Base-by-base conservation (phyloP, 2,329 filamentous ascomycete species). In the Macroventuria anomochaeta region DNA sequence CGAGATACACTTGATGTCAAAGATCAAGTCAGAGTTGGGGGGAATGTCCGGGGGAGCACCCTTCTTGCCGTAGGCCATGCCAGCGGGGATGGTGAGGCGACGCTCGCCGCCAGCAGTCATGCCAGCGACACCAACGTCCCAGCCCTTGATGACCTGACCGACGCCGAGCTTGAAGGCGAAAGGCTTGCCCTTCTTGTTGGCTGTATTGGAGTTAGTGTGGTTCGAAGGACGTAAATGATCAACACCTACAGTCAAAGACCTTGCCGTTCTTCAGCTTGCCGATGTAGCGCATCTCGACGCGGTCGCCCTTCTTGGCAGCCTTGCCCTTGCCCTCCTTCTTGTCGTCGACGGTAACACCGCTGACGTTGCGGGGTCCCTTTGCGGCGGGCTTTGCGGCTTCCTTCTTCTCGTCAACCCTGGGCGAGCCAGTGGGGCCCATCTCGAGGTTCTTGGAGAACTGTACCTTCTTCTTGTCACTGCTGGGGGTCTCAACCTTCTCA, bases 381-480 rank as follows among this genome's bases (percentile, higher is more conserved):
- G 83, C 76, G 47, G 64, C 73, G 81, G 80, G 77, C 64, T 68
- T 81, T 65, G 83, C 78, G 51, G 69, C 75, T 69, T 69, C 66
- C 58, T 69, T 68, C 57, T 62, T 57, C 42, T 67, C 69, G 42
- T 79, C 75, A 53, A 77, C 72, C 71, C 82, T 83, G 48, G 66
- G 77, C 59, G 70, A 80, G 76, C 73, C 72, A 55, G 92, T 96
- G 60, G 95, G 95, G 55, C 95, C 95, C 78, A 96, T 92, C 83
- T 97, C 95, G 59, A 99, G 91, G 78, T 97, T 93, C 85, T 97
- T 97, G 73, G 95, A 93, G 76, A 99, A 99, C 77, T 96, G 91
- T 57, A 99, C 95, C 83, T 97, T 97, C 86, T 97, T 97, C 82
- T 87, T 74, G 58, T 73, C 69, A 55, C 67, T 87, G 61, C 76